phyloP scores from a whole-genome alignment of 2,329 filamentous ascomycete species.

The Calonectria fujianensis region DNA sequence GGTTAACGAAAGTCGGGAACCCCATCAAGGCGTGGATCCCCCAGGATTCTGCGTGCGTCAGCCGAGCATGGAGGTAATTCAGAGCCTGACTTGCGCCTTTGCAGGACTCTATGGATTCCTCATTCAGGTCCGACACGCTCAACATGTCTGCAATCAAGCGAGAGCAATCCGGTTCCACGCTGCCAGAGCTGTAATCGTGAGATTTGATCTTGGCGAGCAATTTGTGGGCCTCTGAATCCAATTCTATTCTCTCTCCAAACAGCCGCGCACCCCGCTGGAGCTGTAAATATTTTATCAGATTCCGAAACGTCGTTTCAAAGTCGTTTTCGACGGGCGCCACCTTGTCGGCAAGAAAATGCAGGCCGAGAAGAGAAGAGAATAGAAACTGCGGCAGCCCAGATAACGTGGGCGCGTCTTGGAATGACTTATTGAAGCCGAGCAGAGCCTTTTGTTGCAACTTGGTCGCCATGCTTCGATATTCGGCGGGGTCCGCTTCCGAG shows the following conservation, averaged over 20 bases:
- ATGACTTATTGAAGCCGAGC: conserved; percentile 9
- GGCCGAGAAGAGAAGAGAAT: background rate
- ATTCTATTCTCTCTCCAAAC: background rate
- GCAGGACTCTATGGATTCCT: background rate
- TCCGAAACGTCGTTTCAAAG: background rate
- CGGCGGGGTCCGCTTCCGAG: background rate
- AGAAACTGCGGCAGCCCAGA: background rate
- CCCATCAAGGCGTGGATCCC: background rate
- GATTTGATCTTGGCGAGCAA: background rate
- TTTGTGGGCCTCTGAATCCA: background rate
- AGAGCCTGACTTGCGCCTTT: background rate
- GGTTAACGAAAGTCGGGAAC: background rate
- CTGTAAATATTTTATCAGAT: background rate
- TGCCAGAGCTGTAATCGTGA: background rate
- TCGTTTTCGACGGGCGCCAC: background rate
- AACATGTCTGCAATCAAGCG: background rate
- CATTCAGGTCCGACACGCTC: background rate
- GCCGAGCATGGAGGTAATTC: background rate
- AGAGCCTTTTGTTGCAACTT: background rate
- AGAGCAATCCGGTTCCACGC: background rate
- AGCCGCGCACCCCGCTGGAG: background rate
- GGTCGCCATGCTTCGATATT: background rate
- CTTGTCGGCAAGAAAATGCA: background rate
- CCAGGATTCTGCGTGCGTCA: background rate
- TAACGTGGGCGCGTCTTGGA: background rate